Conservation (phyloP, 2,329 filamentous ascomycete genomes). For the Ilyonectria mors-panacis region DNA sequence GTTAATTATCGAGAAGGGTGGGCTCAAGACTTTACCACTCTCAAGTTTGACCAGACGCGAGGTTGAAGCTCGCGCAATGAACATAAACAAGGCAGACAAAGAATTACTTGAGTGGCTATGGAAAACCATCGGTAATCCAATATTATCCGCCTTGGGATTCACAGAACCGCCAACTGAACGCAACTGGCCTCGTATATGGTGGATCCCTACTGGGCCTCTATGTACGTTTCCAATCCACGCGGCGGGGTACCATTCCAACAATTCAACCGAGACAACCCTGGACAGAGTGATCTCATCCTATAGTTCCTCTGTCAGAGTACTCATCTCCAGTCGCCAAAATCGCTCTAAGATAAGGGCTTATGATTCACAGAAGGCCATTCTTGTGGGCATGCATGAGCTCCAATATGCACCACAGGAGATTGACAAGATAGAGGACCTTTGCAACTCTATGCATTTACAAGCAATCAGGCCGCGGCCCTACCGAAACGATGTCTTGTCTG, state of each 20-base stretch:
- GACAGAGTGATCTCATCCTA: slow-evolving; percentile 58
- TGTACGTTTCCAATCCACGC: slow-evolving; percentile 52
- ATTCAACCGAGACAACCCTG: slow-evolving; percentile 45
- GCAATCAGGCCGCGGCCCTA: slow-evolving; percentile 6
- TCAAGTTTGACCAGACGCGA: too few relatives aligned
- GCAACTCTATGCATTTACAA: background rate
- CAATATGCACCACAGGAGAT: background rate
- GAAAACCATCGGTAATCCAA: slow-evolving; percentile 44
- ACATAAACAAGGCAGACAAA: too few relatives aligned
- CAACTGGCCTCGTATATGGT: slow-evolving; percentile 52
- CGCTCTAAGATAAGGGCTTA: background rate
- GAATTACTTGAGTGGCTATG: slow-evolving; percentile 51
- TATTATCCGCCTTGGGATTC: slow-evolving; percentile 47
- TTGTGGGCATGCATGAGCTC: background rate
- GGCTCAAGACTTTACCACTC: background rate
- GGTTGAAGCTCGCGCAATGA: too few relatives aligned
- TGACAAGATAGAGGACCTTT: background rate
- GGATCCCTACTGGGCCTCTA: slow-evolving; percentile 52
- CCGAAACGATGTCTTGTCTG: slow-evolving; percentile 43
- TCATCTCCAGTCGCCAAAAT: slow-evolving; percentile 43
- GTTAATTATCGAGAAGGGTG: background rate
- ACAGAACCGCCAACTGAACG: slow-evolving; percentile 23
- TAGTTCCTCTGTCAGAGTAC: slow-evolving; percentile 50
- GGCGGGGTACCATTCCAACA: slow-evolving; percentile 49
- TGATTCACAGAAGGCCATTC: background rate